phyloP scores from a whole-genome alignment of 2,329 filamentous ascomycete genomes.

The Pseudogymnoascus sp. region DNA sequence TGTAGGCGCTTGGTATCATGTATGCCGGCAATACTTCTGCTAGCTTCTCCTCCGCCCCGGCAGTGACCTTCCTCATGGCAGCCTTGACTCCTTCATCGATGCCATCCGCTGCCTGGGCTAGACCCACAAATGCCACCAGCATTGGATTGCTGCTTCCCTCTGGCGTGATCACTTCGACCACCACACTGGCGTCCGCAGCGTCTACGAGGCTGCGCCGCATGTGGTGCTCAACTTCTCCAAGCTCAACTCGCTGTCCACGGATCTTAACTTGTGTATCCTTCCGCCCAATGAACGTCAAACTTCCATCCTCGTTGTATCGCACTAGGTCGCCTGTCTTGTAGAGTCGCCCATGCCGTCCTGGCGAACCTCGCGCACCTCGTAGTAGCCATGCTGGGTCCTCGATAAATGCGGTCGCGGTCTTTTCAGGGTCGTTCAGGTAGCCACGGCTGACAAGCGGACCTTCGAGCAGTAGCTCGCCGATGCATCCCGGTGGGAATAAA shows the following conservation, averaged over 20 bases:
- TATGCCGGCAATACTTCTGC: constrained; percentile 15
- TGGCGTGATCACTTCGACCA: too few species aligned
- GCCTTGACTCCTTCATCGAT: too few species aligned
- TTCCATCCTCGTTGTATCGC: constrained; percentile 46
- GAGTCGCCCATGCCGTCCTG: constrained; percentile 25
- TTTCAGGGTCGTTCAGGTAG: constrained; percentile 12
- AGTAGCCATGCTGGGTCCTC: not conserved
- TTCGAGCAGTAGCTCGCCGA: constrained; percentile 13
- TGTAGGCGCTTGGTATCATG: constrained; percentile 29
- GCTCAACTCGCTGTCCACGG: constrained; percentile 54
- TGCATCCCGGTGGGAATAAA: constrained; percentile 2
- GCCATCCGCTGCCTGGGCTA: too few species aligned
- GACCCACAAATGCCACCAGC: too few species aligned
- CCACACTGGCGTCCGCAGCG: too few species aligned
- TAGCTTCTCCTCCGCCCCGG: too few species aligned
- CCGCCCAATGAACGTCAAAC: constrained; percentile 52
- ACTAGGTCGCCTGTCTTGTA: constrained; percentile 59
- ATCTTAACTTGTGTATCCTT: constrained; percentile 57
- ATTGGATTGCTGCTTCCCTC: too few species aligned
- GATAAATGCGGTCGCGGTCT: constrained; percentile 13
- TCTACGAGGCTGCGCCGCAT: too few species aligned
- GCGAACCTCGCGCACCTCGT: not conserved
- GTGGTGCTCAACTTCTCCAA: constrained; percentile 45
- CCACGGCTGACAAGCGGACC: constrained; percentile 12
- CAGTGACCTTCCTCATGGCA: too few species aligned